Evolutionary conservation across 257 asterid species (phyloP).

Genomic region (Salvia hispanica): DNA sequence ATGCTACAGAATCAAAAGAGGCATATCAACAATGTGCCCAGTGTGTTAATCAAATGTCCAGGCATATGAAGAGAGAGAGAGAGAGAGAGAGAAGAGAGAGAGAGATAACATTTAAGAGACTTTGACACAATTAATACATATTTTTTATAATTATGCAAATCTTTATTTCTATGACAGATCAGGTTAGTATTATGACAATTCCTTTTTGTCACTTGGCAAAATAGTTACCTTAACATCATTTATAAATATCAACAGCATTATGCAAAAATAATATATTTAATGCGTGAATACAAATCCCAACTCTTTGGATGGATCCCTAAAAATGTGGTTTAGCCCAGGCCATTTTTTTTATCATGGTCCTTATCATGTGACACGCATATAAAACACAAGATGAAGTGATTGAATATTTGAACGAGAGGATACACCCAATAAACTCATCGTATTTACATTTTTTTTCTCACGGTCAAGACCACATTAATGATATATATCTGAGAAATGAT

Average conservation of each 20-base stretch:
- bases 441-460: slow-evolving; percentile 19
- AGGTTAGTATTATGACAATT: background rate
- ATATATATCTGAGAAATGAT: slow-evolving; percentile 17
- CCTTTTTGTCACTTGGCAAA: background rate
- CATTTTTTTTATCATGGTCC: background rate
- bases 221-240: background rate
- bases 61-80: background rate
- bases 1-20: background rate
- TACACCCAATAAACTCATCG: slow-evolving; percentile 21
- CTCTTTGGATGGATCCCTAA: background rate
- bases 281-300: background rate
- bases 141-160: slow-evolving; percentile 3
- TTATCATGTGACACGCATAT: background rate
- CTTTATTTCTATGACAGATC: slow-evolving; percentile 7
- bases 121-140: slow-evolving; percentile 13
- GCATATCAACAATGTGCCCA: background rate
- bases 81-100: background rate
- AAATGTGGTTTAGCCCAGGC: background rate
- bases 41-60: background rate
- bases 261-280: background rate
- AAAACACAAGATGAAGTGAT: background rate
- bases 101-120: slow-evolving; percentile 1
- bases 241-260: background rate
- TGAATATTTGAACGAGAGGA: background rate
- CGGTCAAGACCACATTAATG: background rate